A percentile compares a stretch with the other conserved stretches of the same genome.
Evolutionary conservation across 2,329 filamentous ascomycete genomes (phyloP).

Genomic region (Trichoderma atrobrunneum): DNA sequence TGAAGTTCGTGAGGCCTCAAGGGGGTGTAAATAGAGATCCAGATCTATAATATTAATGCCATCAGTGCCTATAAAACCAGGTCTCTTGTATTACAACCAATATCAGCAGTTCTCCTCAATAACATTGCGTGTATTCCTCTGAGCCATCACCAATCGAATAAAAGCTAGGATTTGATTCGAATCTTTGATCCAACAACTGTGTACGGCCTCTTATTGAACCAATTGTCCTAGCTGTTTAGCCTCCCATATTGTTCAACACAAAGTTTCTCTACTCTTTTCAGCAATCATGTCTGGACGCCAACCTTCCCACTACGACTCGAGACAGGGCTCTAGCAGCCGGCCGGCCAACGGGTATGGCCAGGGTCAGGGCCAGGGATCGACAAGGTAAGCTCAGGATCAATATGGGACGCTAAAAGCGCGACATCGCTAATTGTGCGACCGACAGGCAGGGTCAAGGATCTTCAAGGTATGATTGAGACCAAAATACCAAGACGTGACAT

Average conservation of each 20-base stretch:
- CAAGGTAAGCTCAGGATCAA: background rate
- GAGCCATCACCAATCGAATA: background rate
- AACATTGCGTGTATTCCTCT: background rate
- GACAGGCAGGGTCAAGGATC: background rate
- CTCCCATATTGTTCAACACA: background rate
- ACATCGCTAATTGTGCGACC: background rate
- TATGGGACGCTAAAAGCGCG: background rate
- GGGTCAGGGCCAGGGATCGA: background rate
- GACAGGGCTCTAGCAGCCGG: background rate
- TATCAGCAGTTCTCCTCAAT: background rate
- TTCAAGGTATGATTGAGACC: background rate
- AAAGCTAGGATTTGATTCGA: fast-evolving
- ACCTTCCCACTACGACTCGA: background rate
- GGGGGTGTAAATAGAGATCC: background rate
- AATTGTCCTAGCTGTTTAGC: background rate
- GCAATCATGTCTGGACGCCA: background rate
- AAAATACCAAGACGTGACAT: background rate
- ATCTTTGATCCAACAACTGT: background rate
- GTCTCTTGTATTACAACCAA: background rate
- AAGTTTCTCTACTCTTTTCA: background rate
- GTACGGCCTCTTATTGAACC: background rate
- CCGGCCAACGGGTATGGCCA: background rate
- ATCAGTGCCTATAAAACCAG: background rate
- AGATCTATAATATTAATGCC: background rate
- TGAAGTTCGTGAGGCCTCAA: background rate